Conservation (phyloP, 305 asterid genomes). For the Solanum hybrid region DNA sequence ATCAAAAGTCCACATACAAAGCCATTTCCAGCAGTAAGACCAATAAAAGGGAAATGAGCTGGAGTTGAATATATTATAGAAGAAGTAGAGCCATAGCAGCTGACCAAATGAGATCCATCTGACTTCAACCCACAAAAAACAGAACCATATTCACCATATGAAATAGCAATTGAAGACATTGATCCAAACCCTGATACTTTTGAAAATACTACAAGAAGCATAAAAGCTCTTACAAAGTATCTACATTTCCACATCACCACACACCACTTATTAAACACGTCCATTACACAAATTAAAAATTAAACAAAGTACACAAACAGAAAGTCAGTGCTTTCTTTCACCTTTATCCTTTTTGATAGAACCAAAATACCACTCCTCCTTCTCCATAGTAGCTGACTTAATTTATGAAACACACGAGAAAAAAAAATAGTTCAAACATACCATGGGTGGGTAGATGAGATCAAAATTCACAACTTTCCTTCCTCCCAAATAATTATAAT, state of each 20-base stretch:
- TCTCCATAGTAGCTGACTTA: not conserved
- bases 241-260: conserved; percentile 10
- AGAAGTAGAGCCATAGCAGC: conserved; percentile 62
- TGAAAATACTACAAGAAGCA: conserved; percentile 23
- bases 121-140: conserved; percentile 68
- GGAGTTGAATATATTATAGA: conserved; percentile 56
- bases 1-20: conserved; percentile 64
- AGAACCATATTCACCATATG: conserved; percentile 71
- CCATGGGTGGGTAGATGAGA: not conserved
- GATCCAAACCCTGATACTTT: conserved; percentile 55
- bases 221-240: conserved; percentile 9
- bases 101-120: conserved; percentile 66
- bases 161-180: conserved; percentile 71
- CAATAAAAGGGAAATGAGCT: conserved; percentile 35
- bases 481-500: not conserved
- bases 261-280: conserved; percentile 13
- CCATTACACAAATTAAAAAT: conserved; percentile 15
- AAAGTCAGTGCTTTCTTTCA: not conserved
- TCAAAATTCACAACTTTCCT: not conserved
- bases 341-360: not conserved
- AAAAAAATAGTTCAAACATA: not conserved
- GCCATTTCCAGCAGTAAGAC: conserved; percentile 64
- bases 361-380: not conserved
- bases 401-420: not conserved
- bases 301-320: not conserved